These are phyloP conservation scores for Mangifera indica DNA, from an alignment of 345 rosid genomes.

Conservation along the genomic window DNA sequence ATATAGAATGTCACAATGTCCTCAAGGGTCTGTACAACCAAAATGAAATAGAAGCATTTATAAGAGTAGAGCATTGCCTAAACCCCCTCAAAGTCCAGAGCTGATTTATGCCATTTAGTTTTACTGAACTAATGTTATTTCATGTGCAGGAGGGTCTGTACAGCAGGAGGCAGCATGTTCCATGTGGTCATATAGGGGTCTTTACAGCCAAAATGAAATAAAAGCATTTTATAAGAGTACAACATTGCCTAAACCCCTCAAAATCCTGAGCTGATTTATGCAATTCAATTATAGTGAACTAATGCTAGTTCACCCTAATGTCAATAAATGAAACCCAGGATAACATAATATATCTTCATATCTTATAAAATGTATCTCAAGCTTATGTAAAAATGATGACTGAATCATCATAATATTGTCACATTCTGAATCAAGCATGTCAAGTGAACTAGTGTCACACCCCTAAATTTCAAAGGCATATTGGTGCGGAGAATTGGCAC, in stretches of 20 bases:
- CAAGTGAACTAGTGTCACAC: not conserved
- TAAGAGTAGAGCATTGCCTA: not conserved
- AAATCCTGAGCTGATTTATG: too few relatives aligned
- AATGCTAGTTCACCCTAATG: not conserved
- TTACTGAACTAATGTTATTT: not conserved
- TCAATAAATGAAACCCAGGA: not conserved
- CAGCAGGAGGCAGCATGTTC: constrained; percentile 44
- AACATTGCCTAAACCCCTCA: not conserved
- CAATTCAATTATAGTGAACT: too few relatives aligned
- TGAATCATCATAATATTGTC: not conserved
- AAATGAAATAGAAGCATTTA: not conserved
- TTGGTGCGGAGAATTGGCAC: too few relatives aligned
- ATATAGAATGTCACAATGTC: constrained; percentile 55
- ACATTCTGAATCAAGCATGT: not conserved
- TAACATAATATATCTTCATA: not conserved
- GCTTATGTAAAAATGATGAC: not conserved
- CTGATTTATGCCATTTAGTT: too few relatives aligned
- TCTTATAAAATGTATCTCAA: not conserved
- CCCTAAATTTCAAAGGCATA: too few relatives aligned
- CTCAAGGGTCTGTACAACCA: constrained; percentile 58
- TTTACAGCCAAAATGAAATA: constrained; percentile 27
- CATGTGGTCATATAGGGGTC: constrained; percentile 65
- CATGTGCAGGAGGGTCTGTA: too few relatives aligned
- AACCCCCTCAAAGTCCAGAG: too few relatives aligned
- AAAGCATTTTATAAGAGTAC: not conserved